Evolutionary conservation across 2,329 filamentous ascomycete genomes (phyloP).

Genomic region (Penicillium aurantiogriseum): DNA sequence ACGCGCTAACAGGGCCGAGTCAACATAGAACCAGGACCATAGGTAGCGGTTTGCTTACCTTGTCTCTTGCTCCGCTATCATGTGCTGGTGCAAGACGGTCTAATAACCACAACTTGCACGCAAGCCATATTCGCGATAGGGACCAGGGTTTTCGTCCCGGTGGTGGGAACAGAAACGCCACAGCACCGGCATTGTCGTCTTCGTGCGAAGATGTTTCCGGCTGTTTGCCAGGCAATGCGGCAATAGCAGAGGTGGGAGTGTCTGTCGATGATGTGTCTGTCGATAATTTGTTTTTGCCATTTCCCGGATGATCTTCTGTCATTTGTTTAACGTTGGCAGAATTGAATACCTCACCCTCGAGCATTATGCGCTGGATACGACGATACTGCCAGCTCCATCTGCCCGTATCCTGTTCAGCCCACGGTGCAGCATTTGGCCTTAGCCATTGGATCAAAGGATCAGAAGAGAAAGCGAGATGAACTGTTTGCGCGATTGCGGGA

Average conservation of each 20-base stretch:
- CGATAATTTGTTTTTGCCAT: neutral
- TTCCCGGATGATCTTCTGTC: constrained; percentile 5
- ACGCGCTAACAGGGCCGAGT: constrained; percentile 13
- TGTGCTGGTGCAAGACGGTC: constrained; percentile 12
- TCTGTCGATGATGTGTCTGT: neutral
- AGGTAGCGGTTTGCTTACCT: constrained; percentile 8
- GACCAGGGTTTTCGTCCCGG: neutral
- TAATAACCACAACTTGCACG: constrained; percentile 19
- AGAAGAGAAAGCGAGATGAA: constrained; percentile 24
- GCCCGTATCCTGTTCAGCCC: constrained; percentile 5
- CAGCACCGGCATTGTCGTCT: constrained; percentile 18
- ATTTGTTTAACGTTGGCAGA: constrained; percentile 13
- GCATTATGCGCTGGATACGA: constrained; percentile 22
- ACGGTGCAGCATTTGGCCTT: constrained; percentile 20
- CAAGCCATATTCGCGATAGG: constrained; percentile 1
- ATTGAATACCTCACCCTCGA: constrained; percentile 20
- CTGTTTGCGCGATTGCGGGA: constrained; percentile 18
- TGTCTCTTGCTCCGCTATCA: constrained; percentile 14
- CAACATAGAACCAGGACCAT: too few species aligned
- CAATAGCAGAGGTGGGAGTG: neutral
- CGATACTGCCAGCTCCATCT: constrained; percentile 26
- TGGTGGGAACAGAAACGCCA: constrained; percentile 24
- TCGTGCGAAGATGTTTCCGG: neutral
- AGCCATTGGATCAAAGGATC: constrained; percentile 30
- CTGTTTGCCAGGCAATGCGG: neutral